These are phyloP conservation scores for Curvularia sp. DNA, from an alignment of 2,329 filamentous ascomycete genomes.

Conservation along the genomic window DNA sequence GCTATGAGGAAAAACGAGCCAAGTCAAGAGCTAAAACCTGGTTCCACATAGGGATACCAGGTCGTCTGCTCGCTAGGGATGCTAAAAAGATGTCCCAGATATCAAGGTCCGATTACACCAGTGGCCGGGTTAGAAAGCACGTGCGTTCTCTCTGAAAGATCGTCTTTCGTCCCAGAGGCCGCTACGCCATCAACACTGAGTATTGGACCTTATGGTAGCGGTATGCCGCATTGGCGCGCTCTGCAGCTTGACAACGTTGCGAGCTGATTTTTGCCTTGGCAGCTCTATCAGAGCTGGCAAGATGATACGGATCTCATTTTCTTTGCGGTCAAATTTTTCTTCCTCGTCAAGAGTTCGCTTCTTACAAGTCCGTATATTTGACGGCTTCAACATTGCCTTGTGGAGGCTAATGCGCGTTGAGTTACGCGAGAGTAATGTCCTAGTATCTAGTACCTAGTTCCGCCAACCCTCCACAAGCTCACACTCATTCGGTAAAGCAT, in stretches of 20 bases:
- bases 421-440: slow-evolving; percentile 43
- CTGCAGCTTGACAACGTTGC: not conserved
- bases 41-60: not conserved
- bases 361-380: slow-evolving; percentile 10
- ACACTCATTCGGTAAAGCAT: slow-evolving; percentile 19
- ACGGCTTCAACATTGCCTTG: slow-evolving; percentile 18
- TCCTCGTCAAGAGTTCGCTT: slow-evolving; percentile 14
- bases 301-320: slow-evolving; percentile 1
- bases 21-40: not conserved
- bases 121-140: slow-evolving; percentile 10
- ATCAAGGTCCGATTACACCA: slow-evolving; percentile 12
- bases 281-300: slow-evolving; percentile 8
- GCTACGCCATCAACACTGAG: slow-evolving; percentile 16
- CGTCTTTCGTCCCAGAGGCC: slow-evolving; percentile 3
- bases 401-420: slow-evolving; percentile 37
- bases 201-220: slow-evolving; percentile 5
- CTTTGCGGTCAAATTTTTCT: slow-evolving; percentile 16
- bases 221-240: not conserved
- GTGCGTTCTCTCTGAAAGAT: slow-evolving; percentile 13
- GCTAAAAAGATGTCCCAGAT: slow-evolving; percentile 1
- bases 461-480: slow-evolving; percentile 29
- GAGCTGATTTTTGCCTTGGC: not conserved
- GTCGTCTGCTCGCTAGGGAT: not conserved
- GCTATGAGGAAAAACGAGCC: slow-evolving; percentile 58
- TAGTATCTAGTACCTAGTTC: slow-evolving; percentile 43